Percentiles rank a stretch among this genome's conserved stretches.
Conservation (phyloP, 2,329 filamentous ascomycete species). For the Penicillium aurantiogriseum region DNA sequence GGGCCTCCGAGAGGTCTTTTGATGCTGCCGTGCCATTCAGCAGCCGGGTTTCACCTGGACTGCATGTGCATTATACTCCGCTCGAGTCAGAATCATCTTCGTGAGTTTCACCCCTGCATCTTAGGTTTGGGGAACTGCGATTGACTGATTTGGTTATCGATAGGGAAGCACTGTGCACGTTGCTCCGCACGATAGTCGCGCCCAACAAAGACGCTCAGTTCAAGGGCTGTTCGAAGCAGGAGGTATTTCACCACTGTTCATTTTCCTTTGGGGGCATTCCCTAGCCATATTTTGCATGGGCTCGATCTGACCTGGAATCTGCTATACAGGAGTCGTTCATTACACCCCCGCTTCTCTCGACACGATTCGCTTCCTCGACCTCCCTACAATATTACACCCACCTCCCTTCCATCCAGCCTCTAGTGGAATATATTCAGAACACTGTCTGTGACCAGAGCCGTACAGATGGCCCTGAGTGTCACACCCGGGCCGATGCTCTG, state of each 20-base stretch:
- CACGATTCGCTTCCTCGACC: conserved; percentile 62
- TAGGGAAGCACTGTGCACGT: conserved; percentile 56
- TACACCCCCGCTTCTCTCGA: conserved; percentile 53
- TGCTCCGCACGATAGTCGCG: conserved; percentile 60
- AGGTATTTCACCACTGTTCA: conserved; percentile 37
- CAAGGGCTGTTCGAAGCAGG: conserved; percentile 53
- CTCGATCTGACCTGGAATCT: neutral
- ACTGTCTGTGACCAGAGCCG: conserved; percentile 50
- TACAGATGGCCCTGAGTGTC: conserved; percentile 50
- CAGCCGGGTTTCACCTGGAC: conserved; percentile 72
- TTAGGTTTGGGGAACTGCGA: neutral
- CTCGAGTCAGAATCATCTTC: conserved; percentile 34
- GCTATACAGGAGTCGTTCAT: conserved; percentile 59
- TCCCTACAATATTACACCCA: conserved; percentile 69
- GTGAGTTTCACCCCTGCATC: conserved; percentile 29
- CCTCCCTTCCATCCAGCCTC: conserved; percentile 55
- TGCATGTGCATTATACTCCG: conserved; percentile 78
- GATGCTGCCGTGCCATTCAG: conserved; percentile 66
- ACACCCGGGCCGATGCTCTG: conserved; percentile 48
- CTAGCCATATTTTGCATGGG: neutral
- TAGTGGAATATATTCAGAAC: conserved; percentile 55
- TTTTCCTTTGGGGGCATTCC: neutral
- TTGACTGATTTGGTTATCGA: conserved; percentile 11
- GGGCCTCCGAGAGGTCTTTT: conserved; percentile 63
- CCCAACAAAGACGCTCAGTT: conserved; percentile 15